phyloP scores from a whole-genome alignment of 2,329 filamentous ascomycete species.

The Trichophyton schoenleinii region DNA sequence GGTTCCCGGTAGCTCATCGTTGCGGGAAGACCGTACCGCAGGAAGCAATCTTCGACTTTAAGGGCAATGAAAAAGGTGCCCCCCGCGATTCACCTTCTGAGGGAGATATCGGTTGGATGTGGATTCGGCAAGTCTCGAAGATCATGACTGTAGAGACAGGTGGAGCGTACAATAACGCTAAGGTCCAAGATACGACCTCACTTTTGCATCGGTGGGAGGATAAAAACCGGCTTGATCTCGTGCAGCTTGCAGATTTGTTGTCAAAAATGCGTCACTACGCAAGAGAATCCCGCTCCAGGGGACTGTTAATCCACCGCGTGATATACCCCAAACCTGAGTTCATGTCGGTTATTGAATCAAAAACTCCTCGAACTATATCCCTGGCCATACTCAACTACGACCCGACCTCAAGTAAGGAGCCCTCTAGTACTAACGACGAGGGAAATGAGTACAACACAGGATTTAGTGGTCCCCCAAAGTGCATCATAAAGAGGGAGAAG shows the following conservation, averaged over 20 bases:
- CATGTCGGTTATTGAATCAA: not conserved
- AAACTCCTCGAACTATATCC: not conserved
- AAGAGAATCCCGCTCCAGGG: not conserved
- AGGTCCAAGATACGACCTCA: not conserved
- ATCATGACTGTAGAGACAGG: not conserved
- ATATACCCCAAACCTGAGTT: not conserved
- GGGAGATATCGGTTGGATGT: conserved; percentile 36
- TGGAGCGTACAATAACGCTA: not conserved
- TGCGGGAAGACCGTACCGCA: conserved; percentile 26
- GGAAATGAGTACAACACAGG: too few species aligned
- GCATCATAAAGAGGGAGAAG: not conserved
- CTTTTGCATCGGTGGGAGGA: not conserved
- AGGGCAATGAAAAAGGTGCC: conserved; percentile 32
- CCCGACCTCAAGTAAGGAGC: not conserved
- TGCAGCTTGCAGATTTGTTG: not conserved
- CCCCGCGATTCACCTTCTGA: conserved; percentile 25
- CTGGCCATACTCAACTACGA: not conserved
- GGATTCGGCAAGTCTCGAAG: conserved; percentile 40
- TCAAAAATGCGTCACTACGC: not conserved
- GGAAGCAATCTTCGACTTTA: conserved; percentile 40
- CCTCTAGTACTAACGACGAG: too few species aligned
- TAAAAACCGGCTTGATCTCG: not conserved
- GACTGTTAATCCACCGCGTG: not conserved
- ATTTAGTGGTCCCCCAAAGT: not conserved
- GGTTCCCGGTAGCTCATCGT: conserved; percentile 2